A percentile compares a stretch with the other conserved stretches of the same genome.
Evolutionary conservation across 2,329 filamentous ascomycete species (phyloP).

Genomic region (Onygenales sp.): DNA sequence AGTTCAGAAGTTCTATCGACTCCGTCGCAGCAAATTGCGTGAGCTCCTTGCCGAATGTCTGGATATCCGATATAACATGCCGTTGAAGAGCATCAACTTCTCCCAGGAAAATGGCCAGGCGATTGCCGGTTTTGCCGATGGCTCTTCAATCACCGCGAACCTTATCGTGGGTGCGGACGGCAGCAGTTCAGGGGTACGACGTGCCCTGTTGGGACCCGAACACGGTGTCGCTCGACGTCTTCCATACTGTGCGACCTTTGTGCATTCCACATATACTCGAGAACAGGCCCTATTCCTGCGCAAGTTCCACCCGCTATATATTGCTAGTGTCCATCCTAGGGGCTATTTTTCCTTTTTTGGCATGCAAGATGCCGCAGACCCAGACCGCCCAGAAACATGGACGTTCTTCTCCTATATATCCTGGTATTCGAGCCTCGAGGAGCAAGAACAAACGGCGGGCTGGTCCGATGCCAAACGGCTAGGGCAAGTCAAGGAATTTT

Average conservation of each 20-base stretch:
- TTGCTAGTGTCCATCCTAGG: constrained; percentile 34
- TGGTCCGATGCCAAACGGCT: constrained; percentile 12
- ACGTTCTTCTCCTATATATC: constrained; percentile 17
- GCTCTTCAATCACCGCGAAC: constrained; percentile 1
- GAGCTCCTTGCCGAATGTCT: constrained; percentile 14
- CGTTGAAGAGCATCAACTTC: constrained; percentile 2
- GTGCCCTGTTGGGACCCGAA: constrained; percentile 36
- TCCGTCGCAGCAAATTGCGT: constrained; percentile 17
- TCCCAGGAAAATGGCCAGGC: constrained; percentile 2
- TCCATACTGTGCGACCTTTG: constrained; percentile 37
- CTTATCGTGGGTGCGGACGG: constrained; percentile 58
- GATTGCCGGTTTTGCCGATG: constrained; percentile 4
- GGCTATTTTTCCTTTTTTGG: constrained; percentile 38
- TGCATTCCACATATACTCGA: constrained; percentile 32
- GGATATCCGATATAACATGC: constrained; percentile 5
- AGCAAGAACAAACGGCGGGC: constrained; percentile 1
- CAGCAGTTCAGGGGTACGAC: constrained; percentile 56
- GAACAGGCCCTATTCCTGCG: constrained; percentile 37
- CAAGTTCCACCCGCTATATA: constrained; percentile 36
- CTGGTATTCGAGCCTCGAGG: constrained; percentile 12
- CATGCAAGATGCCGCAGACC: constrained; percentile 18
- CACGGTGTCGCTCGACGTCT: constrained; percentile 26
- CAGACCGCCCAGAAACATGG: constrained; percentile 17
- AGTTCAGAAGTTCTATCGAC: constrained; percentile 13
- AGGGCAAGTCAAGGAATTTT: constrained; percentile 14